A percentile compares a stretch with the other conserved stretches of the same genome.
Conservation (phyloP, 345 rosid species). For the Melaleuca quinquenervia region DNA sequence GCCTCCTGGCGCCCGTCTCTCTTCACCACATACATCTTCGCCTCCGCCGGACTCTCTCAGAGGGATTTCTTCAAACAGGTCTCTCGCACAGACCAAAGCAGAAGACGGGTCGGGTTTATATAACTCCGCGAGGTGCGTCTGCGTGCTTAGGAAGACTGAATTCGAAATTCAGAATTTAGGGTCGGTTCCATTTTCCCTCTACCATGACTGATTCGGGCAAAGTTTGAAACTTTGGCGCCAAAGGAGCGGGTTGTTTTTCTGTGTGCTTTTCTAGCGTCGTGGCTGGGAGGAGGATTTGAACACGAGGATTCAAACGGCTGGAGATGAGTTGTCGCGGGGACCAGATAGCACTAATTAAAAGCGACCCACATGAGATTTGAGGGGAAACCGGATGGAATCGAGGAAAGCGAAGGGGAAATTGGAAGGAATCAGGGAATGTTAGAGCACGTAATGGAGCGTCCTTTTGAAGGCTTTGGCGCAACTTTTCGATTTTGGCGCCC, state of each 20-base stretch:
- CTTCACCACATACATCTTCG: constrained; percentile 81
- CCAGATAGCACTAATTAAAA: background rate
- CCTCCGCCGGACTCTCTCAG: background rate
- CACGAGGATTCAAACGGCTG: background rate
- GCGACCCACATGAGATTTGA: background rate
- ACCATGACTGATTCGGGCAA: background rate
- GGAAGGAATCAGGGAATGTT: background rate
- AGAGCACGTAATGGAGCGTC: background rate
- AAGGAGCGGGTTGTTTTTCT: background rate
- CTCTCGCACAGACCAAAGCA: background rate
- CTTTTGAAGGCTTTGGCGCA: background rate
- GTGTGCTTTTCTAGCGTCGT: background rate
- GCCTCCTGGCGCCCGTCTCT: constrained; percentile 84
- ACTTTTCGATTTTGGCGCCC: background rate
- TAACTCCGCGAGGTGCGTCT: background rate
- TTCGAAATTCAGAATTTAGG: background rate
- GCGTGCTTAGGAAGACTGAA: background rate
- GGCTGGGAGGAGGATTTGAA: background rate
- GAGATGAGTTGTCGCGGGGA: background rate
- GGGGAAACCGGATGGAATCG: background rate
- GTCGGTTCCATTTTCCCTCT: background rate
- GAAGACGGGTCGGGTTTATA: background rate
- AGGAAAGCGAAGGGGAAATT: background rate
- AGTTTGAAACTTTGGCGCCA: constrained; percentile 2
- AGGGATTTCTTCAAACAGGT: constrained; percentile 1